A percentile compares a stretch with the other conserved stretches of the same genome.
Evolutionary conservation across 306 rosid genomes (phyloP).

Genomic region (Dalbergia cochinchinensis): DNA sequence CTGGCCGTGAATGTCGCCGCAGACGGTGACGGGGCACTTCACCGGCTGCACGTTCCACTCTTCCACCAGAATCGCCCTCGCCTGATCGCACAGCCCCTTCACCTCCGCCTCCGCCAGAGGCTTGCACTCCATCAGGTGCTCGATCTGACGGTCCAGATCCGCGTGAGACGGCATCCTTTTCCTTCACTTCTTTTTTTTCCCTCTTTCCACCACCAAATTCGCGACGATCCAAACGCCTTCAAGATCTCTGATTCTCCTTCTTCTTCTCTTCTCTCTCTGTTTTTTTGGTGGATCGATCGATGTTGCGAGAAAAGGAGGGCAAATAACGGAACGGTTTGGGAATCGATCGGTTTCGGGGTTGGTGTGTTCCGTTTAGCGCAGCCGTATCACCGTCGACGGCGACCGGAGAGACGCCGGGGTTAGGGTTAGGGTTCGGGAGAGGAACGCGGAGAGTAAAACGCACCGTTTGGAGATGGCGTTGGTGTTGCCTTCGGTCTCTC

Average conservation of each 20-base stretch:
- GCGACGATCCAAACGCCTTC: slow-evolving; percentile 30
- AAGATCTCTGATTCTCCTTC: slow-evolving; percentile 20
- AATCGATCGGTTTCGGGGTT: neutral
- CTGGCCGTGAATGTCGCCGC: slow-evolving; percentile 98
- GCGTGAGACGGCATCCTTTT: slow-evolving; percentile 66
- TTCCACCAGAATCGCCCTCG: slow-evolving; percentile 88
- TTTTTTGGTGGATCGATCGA: slow-evolving; percentile 36
- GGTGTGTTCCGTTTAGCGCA: neutral
- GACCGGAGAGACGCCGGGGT: slow-evolving; percentile 5
- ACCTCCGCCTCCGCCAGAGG: slow-evolving; percentile 64
- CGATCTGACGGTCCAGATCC: slow-evolving; percentile 79
- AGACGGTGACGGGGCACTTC: slow-evolving; percentile 96
- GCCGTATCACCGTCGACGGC: slow-evolving; percentile 20
- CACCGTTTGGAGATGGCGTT: slow-evolving; percentile 40
- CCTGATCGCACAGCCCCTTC: slow-evolving; percentile 68
- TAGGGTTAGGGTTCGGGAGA: slow-evolving; percentile 34
- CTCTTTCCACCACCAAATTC: neutral
- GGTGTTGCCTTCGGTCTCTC: slow-evolving; percentile 40
- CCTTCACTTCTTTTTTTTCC: no score
- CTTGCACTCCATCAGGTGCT: slow-evolving; percentile 73
- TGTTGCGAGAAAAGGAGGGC: neutral
- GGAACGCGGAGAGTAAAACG: slow-evolving; percentile 36
- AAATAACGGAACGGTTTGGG: neutral
- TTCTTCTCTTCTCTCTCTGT: neutral
- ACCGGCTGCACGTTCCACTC: slow-evolving; percentile 99